Evolutionary conservation across 108 stramenopile genomes (phyloP), one percentile per base, ranked within the genome.

Genomic region (Pseudonitzschia delicatissima): DNA sequence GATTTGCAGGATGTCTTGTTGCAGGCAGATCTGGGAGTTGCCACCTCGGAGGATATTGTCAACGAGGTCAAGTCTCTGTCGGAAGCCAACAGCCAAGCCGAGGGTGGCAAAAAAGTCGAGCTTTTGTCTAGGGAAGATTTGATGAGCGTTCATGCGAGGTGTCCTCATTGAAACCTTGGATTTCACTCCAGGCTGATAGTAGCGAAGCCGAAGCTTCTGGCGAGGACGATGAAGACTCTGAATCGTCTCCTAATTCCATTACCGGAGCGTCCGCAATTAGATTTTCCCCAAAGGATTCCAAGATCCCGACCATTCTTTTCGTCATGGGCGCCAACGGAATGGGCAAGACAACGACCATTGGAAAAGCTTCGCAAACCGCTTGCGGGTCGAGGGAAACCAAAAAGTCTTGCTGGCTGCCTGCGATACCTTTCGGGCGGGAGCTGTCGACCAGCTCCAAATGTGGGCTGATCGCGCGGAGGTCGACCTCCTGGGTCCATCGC

Each of bases 391-490:
- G 51, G 86, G 89, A 6, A 79, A 84, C n/a, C 86, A 88, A 67
- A 93, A 81, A 23, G 94, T 96, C 13, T 66, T 96, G 26, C 18
- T 98, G 45, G 95, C 94, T 4, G 96, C 96, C 17, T 95, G 94
- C 62, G 96, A 98, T 79, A 98, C 97, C 23, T 98, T 95, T 65
- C 90, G 97, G 23, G 97, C 97, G 3, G 97, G 94, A 20, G 97
- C 97, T 17, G 96, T 96, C 2, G 93, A 93, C 25, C 97, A 98
- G 68, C 73, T 98, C 36, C 83, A 92, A 51, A 84, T 84, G 61
- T 98, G 97, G 97, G 90, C 90, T 28, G 76, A 79, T 52, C 77
- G 95, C 18, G 92, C 93, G 0, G 82, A 82, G 3, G 95, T 93
- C 5, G 95, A 96, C 73, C 80, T 95, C 42, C 86, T 81, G 39